These are phyloP conservation scores for Moesziomyces globuligerus DNA, from an alignment of 1,284 basidiomycete species.

Conservation along the genomic window DNA sequence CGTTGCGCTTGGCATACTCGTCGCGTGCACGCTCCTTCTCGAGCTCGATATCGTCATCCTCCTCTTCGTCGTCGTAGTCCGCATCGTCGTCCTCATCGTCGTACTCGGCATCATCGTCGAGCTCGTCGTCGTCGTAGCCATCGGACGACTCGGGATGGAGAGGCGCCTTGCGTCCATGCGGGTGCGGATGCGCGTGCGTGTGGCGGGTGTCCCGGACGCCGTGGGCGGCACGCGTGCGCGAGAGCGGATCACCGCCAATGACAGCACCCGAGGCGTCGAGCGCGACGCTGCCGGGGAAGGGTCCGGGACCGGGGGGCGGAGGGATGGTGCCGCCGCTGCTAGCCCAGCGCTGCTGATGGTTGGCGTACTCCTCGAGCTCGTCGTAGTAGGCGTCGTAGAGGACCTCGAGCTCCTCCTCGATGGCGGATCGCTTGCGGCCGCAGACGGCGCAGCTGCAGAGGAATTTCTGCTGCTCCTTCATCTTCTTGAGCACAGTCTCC, in stretches of 20 bases:
- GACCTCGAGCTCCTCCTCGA: conserved; percentile 98
- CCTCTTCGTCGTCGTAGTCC: conserved; percentile 63
- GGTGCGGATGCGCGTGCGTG: conserved; percentile 46
- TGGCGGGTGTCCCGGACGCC: conserved; percentile 35
- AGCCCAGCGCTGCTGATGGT: conserved; percentile 92
- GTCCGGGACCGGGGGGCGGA: conserved; percentile 92
- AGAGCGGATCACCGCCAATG: conserved; percentile 75
- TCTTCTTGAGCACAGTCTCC: conserved; percentile 93
- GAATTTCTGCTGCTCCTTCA: conserved; percentile 99
- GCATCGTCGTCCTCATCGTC: conserved; percentile 71
- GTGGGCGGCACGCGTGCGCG: conserved; percentile 24
- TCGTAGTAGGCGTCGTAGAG: conserved; percentile 99
- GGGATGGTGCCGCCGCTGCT: conserved; percentile 84
- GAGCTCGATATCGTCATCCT: conserved; percentile 56
- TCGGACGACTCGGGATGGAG: conserved; percentile 49
- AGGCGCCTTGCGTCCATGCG: conserved; percentile 34
- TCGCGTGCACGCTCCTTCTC: conserved; percentile 65
- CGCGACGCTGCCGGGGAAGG: conserved; percentile 96
- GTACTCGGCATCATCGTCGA: conserved; percentile 69
- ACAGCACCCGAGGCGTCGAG: conserved; percentile 84
- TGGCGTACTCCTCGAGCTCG: conserved; percentile 97
- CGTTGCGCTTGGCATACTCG: conserved; percentile 48
- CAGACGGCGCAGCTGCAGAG: conserved; percentile 95
- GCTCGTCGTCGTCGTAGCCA: conserved; percentile 58
- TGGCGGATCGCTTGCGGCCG: conserved; percentile 93